Conservation (phyloP, 805 yeast species). For the Starmera amethionina region DNA sequence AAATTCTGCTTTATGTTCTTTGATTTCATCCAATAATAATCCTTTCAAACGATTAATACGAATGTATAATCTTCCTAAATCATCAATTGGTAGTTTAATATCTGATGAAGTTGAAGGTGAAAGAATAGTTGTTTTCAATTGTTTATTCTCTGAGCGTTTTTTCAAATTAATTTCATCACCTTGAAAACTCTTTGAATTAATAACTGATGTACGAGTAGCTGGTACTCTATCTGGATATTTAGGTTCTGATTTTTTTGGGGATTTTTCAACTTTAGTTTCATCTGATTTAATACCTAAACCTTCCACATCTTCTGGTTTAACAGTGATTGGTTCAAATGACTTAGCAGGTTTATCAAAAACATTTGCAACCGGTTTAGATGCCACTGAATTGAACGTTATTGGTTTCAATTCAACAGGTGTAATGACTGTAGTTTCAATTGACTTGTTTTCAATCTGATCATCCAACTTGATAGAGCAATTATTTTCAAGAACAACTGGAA, state of each 20-base stretch:
- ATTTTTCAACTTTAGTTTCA: conserved; percentile 7
- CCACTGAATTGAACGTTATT: too few relatives aligned
- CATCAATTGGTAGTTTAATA: conserved; percentile 26
- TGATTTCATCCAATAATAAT: conserved; percentile 35
- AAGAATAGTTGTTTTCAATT: too few relatives aligned
- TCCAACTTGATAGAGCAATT: not conserved
- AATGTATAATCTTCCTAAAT: conserved; percentile 31
- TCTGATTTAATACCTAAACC: not conserved
- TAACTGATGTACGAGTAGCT: not conserved
- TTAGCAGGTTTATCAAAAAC: too few relatives aligned
- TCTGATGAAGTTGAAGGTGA: too few relatives aligned
- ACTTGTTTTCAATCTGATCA: too few relatives aligned
- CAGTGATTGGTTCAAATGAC: too few relatives aligned
- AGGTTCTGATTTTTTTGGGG: conserved; percentile 5
- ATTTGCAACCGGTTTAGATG: too few relatives aligned
- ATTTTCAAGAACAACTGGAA: conserved; percentile 14
- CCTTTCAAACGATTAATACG: conserved; percentile 40
- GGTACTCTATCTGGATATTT: conserved; percentile 1
- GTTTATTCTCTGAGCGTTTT: not conserved
- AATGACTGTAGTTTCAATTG: too few relatives aligned
- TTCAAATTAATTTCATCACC: conserved; percentile 2
- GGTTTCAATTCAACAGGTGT: too few relatives aligned
- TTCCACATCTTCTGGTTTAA: too few relatives aligned
- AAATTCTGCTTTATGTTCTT: conserved; percentile 33
- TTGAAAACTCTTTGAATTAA: not conserved